Conservation (phyloP, 208 protist genomes). For the Endotrypanum monterogeii region DNA sequence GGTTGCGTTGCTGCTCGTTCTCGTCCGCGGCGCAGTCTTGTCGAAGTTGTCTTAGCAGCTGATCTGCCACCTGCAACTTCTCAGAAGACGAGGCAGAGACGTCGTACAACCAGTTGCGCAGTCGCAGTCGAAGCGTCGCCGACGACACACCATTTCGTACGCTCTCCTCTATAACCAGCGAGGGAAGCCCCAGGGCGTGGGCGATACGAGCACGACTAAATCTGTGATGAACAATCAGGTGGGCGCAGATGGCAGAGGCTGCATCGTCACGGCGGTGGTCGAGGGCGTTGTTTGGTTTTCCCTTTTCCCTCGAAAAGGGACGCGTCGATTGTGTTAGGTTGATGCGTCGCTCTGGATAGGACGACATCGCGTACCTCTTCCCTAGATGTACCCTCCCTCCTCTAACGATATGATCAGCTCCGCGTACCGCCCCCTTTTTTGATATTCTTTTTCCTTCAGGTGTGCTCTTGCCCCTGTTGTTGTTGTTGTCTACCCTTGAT, state of each 20-base stretch:
- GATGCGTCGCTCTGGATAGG: background rate
- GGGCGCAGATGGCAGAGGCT: constrained; percentile 62
- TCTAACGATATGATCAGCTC: background rate
- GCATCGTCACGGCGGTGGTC: constrained; percentile 32
- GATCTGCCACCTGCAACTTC: constrained; percentile 35
- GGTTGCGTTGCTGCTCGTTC: constrained; percentile 9
- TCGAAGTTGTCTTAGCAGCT: constrained; percentile 39
- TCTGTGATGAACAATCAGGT: constrained; percentile 56
- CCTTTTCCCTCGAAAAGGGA: background rate
- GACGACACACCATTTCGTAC: constrained; percentile 75
- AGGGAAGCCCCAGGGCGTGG: constrained; percentile 56
- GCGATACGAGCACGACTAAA: constrained; percentile 46
- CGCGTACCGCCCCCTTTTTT: background rate
- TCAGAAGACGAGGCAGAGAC: constrained; percentile 1
- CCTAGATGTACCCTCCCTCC: background rate
- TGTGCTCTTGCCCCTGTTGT: background rate
- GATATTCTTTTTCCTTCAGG: background rate
- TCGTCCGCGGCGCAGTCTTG: constrained; percentile 43
- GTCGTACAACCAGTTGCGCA: constrained; percentile 70
- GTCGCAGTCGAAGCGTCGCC: constrained; percentile 52
- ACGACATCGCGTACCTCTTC: background rate
- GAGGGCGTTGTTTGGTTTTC: background rate
- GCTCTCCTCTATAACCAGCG: constrained; percentile 75
- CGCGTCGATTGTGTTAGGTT: constrained; percentile 25
- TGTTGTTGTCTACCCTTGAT: background rate